These are phyloP conservation scores for Perkinsus olseni DNA, from an alignment of 169 alveolate species.

Conservation along the genomic window DNA sequence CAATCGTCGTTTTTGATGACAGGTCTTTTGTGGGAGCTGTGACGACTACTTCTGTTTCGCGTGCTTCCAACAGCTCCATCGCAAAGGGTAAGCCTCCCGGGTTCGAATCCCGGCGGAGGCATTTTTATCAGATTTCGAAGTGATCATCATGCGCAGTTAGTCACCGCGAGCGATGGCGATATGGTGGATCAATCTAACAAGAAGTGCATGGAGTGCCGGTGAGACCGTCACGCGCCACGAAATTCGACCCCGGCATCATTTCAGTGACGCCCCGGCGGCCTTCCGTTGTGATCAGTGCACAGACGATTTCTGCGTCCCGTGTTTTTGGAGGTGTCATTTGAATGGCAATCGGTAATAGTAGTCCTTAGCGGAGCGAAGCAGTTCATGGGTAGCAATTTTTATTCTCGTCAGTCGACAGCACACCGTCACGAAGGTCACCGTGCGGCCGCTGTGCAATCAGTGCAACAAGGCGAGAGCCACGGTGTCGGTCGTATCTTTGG, in stretches of 20 bases:
- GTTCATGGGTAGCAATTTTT: background rate
- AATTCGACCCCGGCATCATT: background rate
- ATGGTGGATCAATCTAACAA: background rate
- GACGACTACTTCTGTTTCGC: constrained; percentile 36
- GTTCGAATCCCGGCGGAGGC: too few species aligned
- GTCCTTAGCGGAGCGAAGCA: background rate
- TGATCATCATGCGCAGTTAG: background rate
- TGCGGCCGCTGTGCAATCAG: constrained; percentile 35
- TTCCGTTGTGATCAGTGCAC: constrained; percentile 17
- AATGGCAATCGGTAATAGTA: constrained; percentile 14
- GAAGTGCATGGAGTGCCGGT: constrained; percentile 17
- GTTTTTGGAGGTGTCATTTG: constrained; percentile 37
- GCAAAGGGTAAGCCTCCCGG: background rate
- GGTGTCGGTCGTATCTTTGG: constrained; percentile 9
- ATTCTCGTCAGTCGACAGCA: background rate
- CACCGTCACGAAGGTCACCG: constrained; percentile 15
- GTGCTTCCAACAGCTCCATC: constrained; percentile 18
- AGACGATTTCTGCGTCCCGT: constrained; percentile 32
- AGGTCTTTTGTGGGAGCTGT: constrained; percentile 28
- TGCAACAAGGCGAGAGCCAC: constrained; percentile 31
- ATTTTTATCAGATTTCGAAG: background rate
- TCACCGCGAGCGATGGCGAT: background rate
- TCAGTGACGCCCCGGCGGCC: background rate
- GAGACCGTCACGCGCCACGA: background rate
- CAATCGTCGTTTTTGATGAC: background rate